Conservation (phyloP, 2,329 filamentous ascomycete species). For the Nigrospora oryzae region DNA sequence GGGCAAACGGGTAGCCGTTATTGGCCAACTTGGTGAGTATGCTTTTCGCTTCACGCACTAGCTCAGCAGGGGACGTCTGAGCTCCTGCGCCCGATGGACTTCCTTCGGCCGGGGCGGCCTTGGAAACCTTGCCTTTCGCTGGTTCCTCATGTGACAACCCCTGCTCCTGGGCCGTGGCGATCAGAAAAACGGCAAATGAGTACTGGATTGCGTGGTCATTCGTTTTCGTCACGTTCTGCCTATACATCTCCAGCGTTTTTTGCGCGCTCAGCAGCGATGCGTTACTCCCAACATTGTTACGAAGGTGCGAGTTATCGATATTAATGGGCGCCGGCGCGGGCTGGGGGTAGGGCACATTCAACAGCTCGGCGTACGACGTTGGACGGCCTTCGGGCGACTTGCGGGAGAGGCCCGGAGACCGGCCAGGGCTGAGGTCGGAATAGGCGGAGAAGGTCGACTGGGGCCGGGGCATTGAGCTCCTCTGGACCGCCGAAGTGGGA, state of each 20-base stretch:
- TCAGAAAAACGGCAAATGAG: constrained; percentile 91
- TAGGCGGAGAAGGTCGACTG: constrained; percentile 67
- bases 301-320: constrained; percentile 75
- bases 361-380: constrained; percentile 49
- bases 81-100: constrained; percentile 34
- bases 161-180: constrained; percentile 79
- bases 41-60: constrained; percentile 78
- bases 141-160: constrained; percentile 45
- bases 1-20: constrained; percentile 88
- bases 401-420: constrained; percentile 47
- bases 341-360: constrained; percentile 71
- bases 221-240: constrained; percentile 94
- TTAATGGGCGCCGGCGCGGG: constrained; percentile 58
- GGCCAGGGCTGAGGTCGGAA: constrained; percentile 59
- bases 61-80: constrained; percentile 41
- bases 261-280: constrained; percentile 84
- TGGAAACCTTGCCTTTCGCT: constrained; percentile 34
- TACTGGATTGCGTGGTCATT: constrained; percentile 86
- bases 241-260: constrained; percentile 96
- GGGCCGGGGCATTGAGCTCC: constrained; percentile 58
- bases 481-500: constrained; percentile 43
- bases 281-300: constrained; percentile 74
- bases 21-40: constrained; percentile 83
- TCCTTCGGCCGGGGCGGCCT: constrained; percentile 36
- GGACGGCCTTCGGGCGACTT: constrained; percentile 47